Percentiles rank a stretch among this genome's conserved stretches.
phyloP scores from a whole-genome alignment of 1,284 basidiomycete genomes.

The Fistulina hepatica region DNA sequence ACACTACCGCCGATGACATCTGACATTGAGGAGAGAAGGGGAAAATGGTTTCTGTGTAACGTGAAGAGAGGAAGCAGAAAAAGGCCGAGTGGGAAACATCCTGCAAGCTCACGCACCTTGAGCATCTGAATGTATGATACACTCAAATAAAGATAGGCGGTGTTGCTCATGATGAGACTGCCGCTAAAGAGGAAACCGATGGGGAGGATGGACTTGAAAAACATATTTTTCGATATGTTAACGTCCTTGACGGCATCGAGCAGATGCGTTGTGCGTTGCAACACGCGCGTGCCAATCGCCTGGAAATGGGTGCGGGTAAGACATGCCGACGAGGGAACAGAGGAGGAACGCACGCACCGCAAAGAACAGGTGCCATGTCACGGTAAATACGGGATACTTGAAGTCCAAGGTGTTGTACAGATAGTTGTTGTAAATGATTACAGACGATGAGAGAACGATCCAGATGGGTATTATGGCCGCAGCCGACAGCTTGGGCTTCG shows the following conservation, averaged over 20 bases:
- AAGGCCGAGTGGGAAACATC: background rate
- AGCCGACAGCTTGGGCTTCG: slow-evolving; percentile 43
- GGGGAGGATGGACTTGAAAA: slow-evolving; percentile 82
- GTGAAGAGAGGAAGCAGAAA: background rate
- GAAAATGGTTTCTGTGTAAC: background rate
- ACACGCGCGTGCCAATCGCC: slow-evolving; percentile 82
- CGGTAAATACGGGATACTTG: slow-evolving; percentile 79
- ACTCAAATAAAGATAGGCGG: slow-evolving; percentile 85
- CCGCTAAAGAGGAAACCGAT: slow-evolving; percentile 90
- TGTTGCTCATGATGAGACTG: slow-evolving; percentile 87
- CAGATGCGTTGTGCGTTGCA: slow-evolving; percentile 80
- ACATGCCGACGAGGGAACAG: too few relatives aligned
- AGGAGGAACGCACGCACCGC: slow-evolving; percentile 46
- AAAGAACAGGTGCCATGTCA: slow-evolving; percentile 80
- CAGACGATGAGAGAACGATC: slow-evolving; percentile 83
- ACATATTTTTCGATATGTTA: slow-evolving; percentile 75
- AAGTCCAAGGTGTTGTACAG: slow-evolving; percentile 79
- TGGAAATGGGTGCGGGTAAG: slow-evolving; percentile 20
- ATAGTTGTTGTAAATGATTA: slow-evolving; percentile 97
- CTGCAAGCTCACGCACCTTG: slow-evolving; percentile 45
- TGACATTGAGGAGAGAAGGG: background rate
- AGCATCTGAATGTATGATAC: slow-evolving; percentile 98
- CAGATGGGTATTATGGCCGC: slow-evolving; percentile 73
- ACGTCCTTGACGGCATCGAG: slow-evolving; percentile 87
- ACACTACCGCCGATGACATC: background rate